Evolutionary conservation across 805 yeast genomes (phyloP), one percentile per base, ranked within the genome.

Genomic region (Cyberlindnera mrakii): DNA sequence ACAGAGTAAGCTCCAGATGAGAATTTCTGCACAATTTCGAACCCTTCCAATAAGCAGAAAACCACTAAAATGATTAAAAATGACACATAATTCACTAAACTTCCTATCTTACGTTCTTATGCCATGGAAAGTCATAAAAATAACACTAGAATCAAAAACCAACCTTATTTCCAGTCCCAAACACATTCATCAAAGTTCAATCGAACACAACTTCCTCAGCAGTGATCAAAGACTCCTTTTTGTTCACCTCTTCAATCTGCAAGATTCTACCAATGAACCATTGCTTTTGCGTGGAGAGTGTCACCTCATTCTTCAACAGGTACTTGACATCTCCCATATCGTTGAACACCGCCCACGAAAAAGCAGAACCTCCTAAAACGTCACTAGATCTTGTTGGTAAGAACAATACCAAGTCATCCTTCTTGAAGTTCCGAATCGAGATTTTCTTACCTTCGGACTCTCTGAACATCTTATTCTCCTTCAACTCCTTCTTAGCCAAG

Each of bases 301-400:
- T 35, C 9, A 39, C 5, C 6, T 41, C 48, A 31, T 41, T 46
- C 40, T 78, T 76, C 49, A 91, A 65, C 55, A 89, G 82, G 59
- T 79, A 89, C 59, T 90, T 89, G 0, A 95, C 93, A 1, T 87
- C 82, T 2, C 91, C 95, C 43, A 85, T 73, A 13, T 68, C 76
- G 51, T 93, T 90, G 67, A 91, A 91, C 1, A 95, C 96, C 0
- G 96, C 96, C 98, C 98, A 91, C 31, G 49, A 49, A 15, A 30
- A 45, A 5, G 37, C 37, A 3, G 29, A 20, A 2, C 49, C 43
- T 13, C 29, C 33, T 5, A 35, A 23, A 15, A 10, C 37, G 19
- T 37, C 37, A 20, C 30, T 43, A 11, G 50, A 33, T 64, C 40
- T 48, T 11, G 96, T 88, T 3, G 95, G 96, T 49, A 91, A 65